phyloP scores from a whole-genome alignment of 768 basidiomycete genomes.

The Lentinula boryana region DNA sequence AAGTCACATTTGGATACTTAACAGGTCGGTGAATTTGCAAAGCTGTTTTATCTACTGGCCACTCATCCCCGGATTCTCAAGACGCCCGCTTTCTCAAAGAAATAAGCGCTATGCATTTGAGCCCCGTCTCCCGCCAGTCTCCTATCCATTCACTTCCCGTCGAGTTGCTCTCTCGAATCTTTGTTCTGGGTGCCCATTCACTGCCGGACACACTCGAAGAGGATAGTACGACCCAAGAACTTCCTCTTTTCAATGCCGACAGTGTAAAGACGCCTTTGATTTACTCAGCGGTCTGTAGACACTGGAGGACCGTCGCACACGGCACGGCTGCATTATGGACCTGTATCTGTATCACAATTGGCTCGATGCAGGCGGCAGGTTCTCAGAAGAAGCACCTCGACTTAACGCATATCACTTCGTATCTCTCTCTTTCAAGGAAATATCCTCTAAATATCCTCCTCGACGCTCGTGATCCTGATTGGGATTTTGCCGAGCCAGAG shows the following conservation, averaged over 20 bases:
- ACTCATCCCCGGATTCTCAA: background rate
- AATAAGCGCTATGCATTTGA: conserved; percentile 8
- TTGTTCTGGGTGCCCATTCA: conserved; percentile 38
- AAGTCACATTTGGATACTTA: background rate
- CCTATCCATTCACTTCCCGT: conserved; percentile 43
- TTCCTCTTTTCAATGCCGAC: conserved; percentile 29
- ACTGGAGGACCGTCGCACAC: conserved; percentile 48
- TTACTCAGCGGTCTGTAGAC: conserved; percentile 41
- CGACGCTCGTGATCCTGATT: conserved; percentile 52
- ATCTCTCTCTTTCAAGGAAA: conserved; percentile 40
- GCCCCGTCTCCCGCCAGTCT: background rate
- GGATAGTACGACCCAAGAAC: conserved; percentile 16
- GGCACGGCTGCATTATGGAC: conserved; percentile 50
- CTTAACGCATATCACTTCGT: conserved; percentile 30
- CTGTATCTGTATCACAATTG: conserved; percentile 40
- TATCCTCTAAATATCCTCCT: conserved; percentile 51
- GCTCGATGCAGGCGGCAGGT: conserved; percentile 20
- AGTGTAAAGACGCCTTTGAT: conserved; percentile 38
- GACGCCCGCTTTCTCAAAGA: conserved; percentile 3
- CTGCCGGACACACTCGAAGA: conserved; percentile 15
- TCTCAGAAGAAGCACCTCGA: conserved; percentile 17
- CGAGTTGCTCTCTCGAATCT: conserved; percentile 54
- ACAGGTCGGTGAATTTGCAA: background rate
- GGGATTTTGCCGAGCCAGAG: conserved; percentile 52
- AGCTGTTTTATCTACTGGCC: background rate